Conservation (phyloP, 2,329 filamentous ascomycete genomes). For the Paracoccidioides brasiliensis region DNA sequence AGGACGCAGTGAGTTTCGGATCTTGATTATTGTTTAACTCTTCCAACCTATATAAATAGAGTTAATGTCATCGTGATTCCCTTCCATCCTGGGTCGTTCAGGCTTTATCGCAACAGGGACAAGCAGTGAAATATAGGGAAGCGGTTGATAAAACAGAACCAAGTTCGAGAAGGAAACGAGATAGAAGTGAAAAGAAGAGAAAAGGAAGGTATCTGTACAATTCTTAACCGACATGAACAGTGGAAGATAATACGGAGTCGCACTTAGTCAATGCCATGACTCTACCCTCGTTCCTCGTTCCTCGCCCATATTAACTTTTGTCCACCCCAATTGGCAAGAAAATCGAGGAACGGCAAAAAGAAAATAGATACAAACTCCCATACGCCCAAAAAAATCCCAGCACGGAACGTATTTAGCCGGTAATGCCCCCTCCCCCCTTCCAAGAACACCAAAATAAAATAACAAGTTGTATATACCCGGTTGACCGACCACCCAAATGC, state of each 20-base stretch:
- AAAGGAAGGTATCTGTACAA: too few relatives aligned
- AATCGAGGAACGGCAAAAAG: background rate
- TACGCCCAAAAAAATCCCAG: background rate
- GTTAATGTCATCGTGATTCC: too few relatives aligned
- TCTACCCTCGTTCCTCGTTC: background rate
- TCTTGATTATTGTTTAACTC: too few relatives aligned
- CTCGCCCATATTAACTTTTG: background rate
- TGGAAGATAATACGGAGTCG: background rate
- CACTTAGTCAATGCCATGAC: background rate
- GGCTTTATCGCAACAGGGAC: too few relatives aligned
- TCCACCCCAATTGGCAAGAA: background rate
- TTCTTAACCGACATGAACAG: too few relatives aligned
- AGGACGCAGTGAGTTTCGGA: too few relatives aligned
- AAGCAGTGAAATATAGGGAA: too few relatives aligned
- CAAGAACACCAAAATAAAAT: background rate
- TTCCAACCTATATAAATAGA: too few relatives aligned
- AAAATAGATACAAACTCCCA: slow-evolving; percentile 2
- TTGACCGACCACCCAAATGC: background rate
- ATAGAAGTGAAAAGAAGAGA: too few relatives aligned
- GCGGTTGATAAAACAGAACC: too few relatives aligned
- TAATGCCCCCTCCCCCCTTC: background rate
- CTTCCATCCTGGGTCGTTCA: too few relatives aligned
- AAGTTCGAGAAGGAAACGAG: too few relatives aligned
- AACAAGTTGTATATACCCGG: background rate
- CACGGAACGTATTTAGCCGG: background rate